These are phyloP conservation scores for Xylariaceae sp. DNA, from an alignment of 2,329 filamentous ascomycete genomes.

Conservation along the genomic window DNA sequence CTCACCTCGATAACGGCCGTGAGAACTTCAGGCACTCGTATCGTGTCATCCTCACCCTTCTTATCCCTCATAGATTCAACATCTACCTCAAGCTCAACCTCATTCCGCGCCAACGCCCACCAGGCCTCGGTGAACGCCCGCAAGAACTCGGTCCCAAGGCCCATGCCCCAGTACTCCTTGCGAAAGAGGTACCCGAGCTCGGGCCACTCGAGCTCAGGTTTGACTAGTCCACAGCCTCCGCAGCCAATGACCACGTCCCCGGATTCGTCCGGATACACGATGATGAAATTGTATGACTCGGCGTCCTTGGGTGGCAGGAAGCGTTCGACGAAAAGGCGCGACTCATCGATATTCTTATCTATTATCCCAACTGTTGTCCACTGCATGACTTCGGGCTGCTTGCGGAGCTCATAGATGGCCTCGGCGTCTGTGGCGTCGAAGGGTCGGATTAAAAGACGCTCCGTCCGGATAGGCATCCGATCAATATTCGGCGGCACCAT, in stretches of 20 bases:
- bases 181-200: constrained; percentile 56
- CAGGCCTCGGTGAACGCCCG: constrained; percentile 44
- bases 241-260: constrained; percentile 49
- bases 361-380: constrained; percentile 45
- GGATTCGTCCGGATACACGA: constrained; percentile 30
- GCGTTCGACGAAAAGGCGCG: constrained; percentile 37
- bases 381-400: constrained; percentile 58
- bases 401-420: constrained; percentile 49
- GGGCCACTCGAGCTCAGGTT: constrained; percentile 48
- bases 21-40: constrained; percentile 39
- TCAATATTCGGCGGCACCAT: constrained; percentile 39
- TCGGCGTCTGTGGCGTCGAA: constrained; percentile 47
- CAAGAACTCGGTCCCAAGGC: constrained; percentile 55
- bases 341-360: constrained; percentile 44
- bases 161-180: constrained; percentile 51
- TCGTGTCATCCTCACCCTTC: constrained; percentile 22
- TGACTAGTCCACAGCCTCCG: constrained; percentile 36
- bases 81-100: constrained; percentile 41
- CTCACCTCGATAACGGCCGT: constrained; percentile 44
- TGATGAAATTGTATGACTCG: constrained; percentile 53
- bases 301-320: constrained; percentile 48
- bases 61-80: constrained; percentile 31
- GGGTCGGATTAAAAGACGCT: constrained; percentile 53
- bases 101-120: constrained; percentile 46
- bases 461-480: constrained; percentile 43